Evolutionary conservation across 2,329 filamentous ascomycete species (phyloP).

Genomic region (Chaetomiaceae sp.): DNA sequence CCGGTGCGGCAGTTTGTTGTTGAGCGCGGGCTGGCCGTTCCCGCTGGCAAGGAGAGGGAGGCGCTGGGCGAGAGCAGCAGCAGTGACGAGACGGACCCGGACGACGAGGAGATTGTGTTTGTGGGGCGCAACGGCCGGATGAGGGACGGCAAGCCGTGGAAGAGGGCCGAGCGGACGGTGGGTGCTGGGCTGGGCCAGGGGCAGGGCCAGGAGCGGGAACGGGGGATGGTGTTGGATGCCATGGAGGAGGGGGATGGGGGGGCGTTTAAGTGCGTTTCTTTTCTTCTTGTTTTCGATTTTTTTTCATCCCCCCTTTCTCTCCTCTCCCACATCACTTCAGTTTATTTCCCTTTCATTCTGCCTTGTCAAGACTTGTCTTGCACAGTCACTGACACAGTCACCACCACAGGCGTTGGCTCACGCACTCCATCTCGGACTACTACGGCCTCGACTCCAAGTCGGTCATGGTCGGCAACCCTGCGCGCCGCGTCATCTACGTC

Average conservation of each 20-base stretch:
- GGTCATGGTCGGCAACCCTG: slow-evolving; percentile 64
- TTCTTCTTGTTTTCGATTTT: neutral
- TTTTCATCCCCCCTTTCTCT: neutral
- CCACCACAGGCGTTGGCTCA: slow-evolving; percentile 72
- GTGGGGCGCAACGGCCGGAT: slow-evolving; percentile 63
- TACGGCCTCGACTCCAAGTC: slow-evolving; percentile 85
- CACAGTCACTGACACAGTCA: slow-evolving; percentile 21
- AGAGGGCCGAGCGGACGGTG: slow-evolving; percentile 47
- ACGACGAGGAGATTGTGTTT: slow-evolving; percentile 62
- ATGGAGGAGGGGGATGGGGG: slow-evolving; percentile 69
- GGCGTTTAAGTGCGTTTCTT: slow-evolving; percentile 67
- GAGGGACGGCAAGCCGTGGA: slow-evolving; percentile 37
- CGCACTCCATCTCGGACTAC: slow-evolving; percentile 87
- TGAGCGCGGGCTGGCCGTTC: slow-evolving; percentile 33
- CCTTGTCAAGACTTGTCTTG: slow-evolving; percentile 2
- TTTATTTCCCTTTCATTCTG: slow-evolving; percentile 28
- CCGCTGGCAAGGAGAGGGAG: neutral
- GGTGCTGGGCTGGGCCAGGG: slow-evolving; percentile 37
- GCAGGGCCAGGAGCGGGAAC: slow-evolving; percentile 54
- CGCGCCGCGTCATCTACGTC: slow-evolving; percentile 76
- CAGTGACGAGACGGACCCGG: slow-evolving; percentile 42
- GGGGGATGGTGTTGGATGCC: slow-evolving; percentile 74
- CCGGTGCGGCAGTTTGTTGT: slow-evolving; percentile 74
- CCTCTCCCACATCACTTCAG: neutral
- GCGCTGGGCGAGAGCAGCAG: slow-evolving; percentile 16